Conservation (phyloP, 306 rosid species). For the Prunus dulcis region DNA sequence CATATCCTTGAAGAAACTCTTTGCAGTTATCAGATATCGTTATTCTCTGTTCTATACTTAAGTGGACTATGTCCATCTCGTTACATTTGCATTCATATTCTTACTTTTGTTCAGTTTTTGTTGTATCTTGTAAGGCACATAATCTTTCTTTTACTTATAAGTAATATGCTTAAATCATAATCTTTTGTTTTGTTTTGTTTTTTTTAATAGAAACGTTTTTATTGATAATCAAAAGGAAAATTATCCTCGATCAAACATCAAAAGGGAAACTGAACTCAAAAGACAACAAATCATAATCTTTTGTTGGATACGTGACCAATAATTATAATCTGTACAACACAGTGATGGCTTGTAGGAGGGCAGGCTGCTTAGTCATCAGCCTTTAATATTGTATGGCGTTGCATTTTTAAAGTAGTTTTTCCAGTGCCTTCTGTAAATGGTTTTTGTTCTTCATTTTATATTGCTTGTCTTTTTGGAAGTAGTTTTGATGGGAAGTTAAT, state of each 20-base stretch:
- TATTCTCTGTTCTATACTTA: background rate
- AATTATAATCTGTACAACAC: background rate
- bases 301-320: background rate
- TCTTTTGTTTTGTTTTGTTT: background rate
- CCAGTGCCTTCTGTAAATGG: background rate
- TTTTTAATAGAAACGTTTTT: no score
- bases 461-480: background rate
- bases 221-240: no score
- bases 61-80: background rate
- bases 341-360: background rate
- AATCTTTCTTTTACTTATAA: no score
- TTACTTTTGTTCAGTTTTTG: background rate
- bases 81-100: background rate
- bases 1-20: background rate
- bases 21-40: background rate
- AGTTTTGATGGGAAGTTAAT: background rate
- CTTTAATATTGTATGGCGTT: background rate
- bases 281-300: background rate
- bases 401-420: background rate
- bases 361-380: background rate
- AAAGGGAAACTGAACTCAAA: no score
- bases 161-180: background rate
- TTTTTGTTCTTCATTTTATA: background rate
- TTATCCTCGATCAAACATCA: no score
- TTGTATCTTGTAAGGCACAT: background rate